Evolutionary conservation across 371 early-diverging fungal species (phyloP), one percentile per base, ranked within the genome.

Genomic region (Rhizomucor pusillus): DNA sequence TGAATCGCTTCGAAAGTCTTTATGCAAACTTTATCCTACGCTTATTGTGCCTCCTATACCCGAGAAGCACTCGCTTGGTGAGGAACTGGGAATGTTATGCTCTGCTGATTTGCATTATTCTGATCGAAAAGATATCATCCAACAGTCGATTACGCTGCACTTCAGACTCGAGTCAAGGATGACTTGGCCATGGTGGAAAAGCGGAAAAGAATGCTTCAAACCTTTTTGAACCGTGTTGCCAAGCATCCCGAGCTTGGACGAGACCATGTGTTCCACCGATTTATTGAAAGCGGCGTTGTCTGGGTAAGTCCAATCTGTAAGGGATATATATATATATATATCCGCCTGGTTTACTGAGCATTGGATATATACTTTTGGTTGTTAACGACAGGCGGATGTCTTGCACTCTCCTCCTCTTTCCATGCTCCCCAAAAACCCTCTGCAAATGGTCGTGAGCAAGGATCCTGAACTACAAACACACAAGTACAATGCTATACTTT

Each of bases 11-110:
- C 80, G 94, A 59, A 88, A 80, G 52, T 69, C 88, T 12, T 78
- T 98, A 39, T 71, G 75, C 20, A 78, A 81, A 43, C 77, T 92
- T 50, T 88, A 96, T 69, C 97, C 97, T 10, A 88, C 88, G 1
- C 60, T 89, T 24, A 86, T 95, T 43, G 87, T 97, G 18, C 97
- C 99, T 11, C 96, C 96, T 36, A 95, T 98, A 63, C 99, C 99
- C 19, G 95, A 94, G 57, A 98, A 98, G 73, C 97, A 97, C 71
- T 84, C 91, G 12, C 65, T 98, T 43, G 80, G 88, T 82, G 81
- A 75, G 45, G 40, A 24, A 5, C 16, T 25, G 29, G 33, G 33
- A 0, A 33, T 50, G 16, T 35, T 20, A 18, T 34, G 43, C 47
- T 2, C 1, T 12, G 9, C 1, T 24, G 29, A 33, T 29, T 29